Base-by-base conservation (phyloP, 2,329 filamentous ascomycete species). In the Diplocarpon mali region DNA sequence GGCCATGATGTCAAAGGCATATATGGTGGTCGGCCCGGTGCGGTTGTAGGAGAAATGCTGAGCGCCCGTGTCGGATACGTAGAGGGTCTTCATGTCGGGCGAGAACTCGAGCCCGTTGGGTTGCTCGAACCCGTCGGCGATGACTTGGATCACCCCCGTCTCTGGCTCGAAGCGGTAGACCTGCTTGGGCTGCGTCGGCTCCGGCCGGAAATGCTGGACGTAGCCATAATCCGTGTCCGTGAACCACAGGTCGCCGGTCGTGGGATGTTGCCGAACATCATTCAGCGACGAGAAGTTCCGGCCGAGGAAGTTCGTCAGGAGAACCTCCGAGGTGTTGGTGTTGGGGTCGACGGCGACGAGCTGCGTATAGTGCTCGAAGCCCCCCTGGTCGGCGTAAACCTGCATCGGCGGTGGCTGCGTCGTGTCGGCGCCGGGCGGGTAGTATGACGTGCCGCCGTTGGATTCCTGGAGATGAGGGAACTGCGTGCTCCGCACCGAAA, bases 211-310 rank as follows among this genome's bases (percentile, higher is more conserved):
- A 14, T 24, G 3, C 4, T 44, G 42, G 17, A 31, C 31, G 17
- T 39, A 35, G n/a, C 42, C 42, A 9, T 44, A 44, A 11, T 39
- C 36, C 4, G 42, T 35, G n/a, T 44, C 42, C 2, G 42, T 44
- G 20, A 44, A 44, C 42, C 42, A 44, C 4, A 44, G 16, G 17
- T 44, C 42, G 8, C 42, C 42, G 12, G 42, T 44, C 10, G 39
- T 24, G 20, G 42, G 42, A 20, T 44, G 42, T 12, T 44, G 42
- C 2, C 42, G 42, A 1, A 35, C 42, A n/a, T 44, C 42, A 29
- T 44, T 44, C 11, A 39, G 3, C 14, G 42, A 44, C 13, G 42
- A 44, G 42, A 44, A 44, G 9, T 44, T 44, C 2, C 42, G 29
- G 5, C 42, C 42, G 35, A 39, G 30, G 17, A 34, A 44, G n/a